Evolutionary conservation across 2,329 filamentous ascomycete genomes (phyloP).

Genomic region (Sclerotinia spermophila): DNA sequence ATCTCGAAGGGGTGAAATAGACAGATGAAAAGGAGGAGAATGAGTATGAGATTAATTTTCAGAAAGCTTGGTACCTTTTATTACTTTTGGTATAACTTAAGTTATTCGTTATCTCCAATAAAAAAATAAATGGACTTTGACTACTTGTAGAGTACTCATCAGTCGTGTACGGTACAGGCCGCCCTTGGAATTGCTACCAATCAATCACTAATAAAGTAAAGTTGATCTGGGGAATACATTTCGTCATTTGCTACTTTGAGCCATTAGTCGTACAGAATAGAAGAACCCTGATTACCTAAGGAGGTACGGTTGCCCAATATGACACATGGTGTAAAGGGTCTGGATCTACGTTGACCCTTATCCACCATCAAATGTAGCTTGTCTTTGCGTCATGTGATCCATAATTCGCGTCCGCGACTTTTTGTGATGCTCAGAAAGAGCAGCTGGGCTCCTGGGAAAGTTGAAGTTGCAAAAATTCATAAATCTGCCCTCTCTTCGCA

Average conservation of each 20-base stretch:
- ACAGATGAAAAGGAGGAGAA: not conserved
- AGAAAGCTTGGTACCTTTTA: not conserved
- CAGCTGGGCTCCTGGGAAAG: not conserved
- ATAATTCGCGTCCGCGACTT: constrained; percentile 17
- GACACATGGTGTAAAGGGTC: not conserved
- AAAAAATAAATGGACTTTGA: not conserved
- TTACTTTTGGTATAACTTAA: not conserved
- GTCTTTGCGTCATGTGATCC: not conserved
- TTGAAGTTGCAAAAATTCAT: not conserved
- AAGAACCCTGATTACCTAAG: not conserved
- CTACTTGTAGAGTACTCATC: not conserved
- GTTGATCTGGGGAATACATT: constrained; percentile 12
- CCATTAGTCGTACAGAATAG: not conserved
- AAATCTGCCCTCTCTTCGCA: not conserved
- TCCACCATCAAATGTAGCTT: not conserved
- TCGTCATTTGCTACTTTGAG: constrained; percentile 12
- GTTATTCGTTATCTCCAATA: constrained; percentile 3
- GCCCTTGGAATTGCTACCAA: not conserved
- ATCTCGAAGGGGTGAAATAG: not conserved
- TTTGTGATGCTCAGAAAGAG: constrained; percentile 4
- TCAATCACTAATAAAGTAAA: not conserved
- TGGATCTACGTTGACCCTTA: not conserved
- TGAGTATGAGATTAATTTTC: not conserved
- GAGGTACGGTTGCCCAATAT: not conserved
- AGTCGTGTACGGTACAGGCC: not conserved